Conservation (phyloP, 2,329 filamentous ascomycete genomes). For the Albophoma yamanashiensis region DNA sequence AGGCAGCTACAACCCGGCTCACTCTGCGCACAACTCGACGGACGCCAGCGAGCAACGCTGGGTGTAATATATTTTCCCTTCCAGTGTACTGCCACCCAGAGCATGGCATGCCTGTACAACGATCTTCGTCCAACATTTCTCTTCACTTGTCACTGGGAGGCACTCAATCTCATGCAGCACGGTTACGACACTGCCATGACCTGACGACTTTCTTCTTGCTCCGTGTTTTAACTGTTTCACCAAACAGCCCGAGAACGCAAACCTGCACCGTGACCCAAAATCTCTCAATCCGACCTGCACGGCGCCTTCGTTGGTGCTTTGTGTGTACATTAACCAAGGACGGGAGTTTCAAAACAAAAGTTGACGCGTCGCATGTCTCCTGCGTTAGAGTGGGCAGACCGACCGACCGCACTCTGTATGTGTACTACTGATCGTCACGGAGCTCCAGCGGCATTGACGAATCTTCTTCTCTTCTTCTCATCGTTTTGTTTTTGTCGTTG, state of each 20-base stretch:
- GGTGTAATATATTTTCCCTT: slow-evolving; percentile 22
- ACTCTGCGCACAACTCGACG: slow-evolving; percentile 11
- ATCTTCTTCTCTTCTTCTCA: slow-evolving; percentile 10
- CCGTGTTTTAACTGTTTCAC: slow-evolving; percentile 20
- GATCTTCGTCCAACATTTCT: slow-evolving; percentile 13
- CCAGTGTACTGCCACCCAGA: slow-evolving; percentile 11
- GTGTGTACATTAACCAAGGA: slow-evolving; percentile 24
- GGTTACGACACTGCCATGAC: slow-evolving; percentile 26
- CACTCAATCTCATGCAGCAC: slow-evolving; percentile 18
- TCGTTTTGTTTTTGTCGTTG: slow-evolving; percentile 7
- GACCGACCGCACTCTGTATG: slow-evolving; percentile 16
- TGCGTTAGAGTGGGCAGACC: slow-evolving; percentile 4
- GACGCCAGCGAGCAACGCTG: slow-evolving; percentile 25
- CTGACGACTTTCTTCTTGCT: slow-evolving; percentile 28
- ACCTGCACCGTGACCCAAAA: slow-evolving; percentile 12
- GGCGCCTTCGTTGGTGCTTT: slow-evolving; percentile 14
- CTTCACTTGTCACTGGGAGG: slow-evolving; percentile 12
- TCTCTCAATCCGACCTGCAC: slow-evolving; percentile 14
- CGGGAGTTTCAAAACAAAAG: slow-evolving; percentile 10
- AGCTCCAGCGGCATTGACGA: slow-evolving; percentile 17
- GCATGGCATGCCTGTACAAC: slow-evolving; percentile 21
- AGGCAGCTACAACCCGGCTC: slow-evolving; percentile 14
- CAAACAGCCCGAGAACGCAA: slow-evolving; percentile 7
- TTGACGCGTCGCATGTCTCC: slow-evolving; percentile 1
- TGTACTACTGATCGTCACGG: slow-evolving; percentile 20